Evolutionary conservation across 352 stramenopile species (phyloP), one percentile per base, ranked within the genome.

Genomic region (Halophytophthora polymorphica): DNA sequence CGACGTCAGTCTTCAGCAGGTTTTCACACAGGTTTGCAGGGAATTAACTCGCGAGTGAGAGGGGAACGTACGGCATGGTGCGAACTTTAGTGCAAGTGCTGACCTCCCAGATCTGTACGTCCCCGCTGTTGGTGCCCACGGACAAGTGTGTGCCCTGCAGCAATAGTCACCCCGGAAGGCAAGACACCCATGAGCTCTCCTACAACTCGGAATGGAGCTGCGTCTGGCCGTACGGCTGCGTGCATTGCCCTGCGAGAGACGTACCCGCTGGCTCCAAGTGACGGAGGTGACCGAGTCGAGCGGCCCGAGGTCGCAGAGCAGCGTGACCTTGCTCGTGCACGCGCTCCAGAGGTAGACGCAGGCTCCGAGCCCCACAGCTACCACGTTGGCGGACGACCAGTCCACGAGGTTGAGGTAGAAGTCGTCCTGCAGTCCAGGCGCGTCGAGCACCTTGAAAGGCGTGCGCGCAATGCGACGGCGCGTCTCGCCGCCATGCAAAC

Each of bases 361-460:
- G 17, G 82, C 76, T 12, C 89, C 95, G 6, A 99, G 79, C 14
- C 90, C 96, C 21, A 98, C 96, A 2, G 95, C 93, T 12, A 99
- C 71, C 8, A 99, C 86, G 58, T 99, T 98, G 11, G 85, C 74
- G 1, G 89, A 81, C 0, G 89, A 98, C 96, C 96, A 99, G 66
- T 98, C 95, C 8, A 99, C 93, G 0, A 99, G 74, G 62, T 99
- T 99, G 11, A 99, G 66, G 61, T 99, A 99, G 67, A 98, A 99
- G 66, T 99, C 96, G 70, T 99, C 96, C 62, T 98, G 88, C 5
- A 99, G 71, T 8, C 84, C 76, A 2, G 96, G 96, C 15, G 96
- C 96, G 73, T 98, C 96, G 22, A 99, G 69, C n/a, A 99, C 90
- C 75, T 99, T 98, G 50, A 98, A 98, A 1, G 96, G 94, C 17